Base-by-base conservation (phyloP, 2,329 filamentous ascomycete genomes). In the Apiospora rasikravindrae region DNA sequence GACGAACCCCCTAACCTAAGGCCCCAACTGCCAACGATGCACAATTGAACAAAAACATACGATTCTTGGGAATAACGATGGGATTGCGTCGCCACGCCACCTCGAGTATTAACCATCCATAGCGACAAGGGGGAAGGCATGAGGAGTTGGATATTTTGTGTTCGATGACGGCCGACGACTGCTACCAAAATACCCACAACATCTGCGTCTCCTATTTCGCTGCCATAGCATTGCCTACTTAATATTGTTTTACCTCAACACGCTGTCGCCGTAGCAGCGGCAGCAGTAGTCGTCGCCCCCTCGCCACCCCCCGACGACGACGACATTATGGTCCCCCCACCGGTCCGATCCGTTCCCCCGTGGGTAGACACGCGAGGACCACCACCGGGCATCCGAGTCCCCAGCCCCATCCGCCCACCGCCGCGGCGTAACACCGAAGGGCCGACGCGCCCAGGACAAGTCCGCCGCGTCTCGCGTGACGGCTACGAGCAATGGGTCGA, bases 401-500 rank as follows among this genome's bases (percentile, higher is more conserved):
- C 67, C 26, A 69, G 67, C 14, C 68, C 68, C 19, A 26, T 19
- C 45, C 68, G 45, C 13, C 47, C 68, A 3, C 47, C 68, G 22
- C 68, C 68, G 33, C 33, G 33, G 47, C 45, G 47, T 33, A 42
- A 51, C 26, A 51, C 67, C 26, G 33, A 45, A 16, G 67, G 26
- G 26, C 67, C 67, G 44, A 33, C 67, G 47, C 45, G 49, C 33
- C 68, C 68, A 22, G 68, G 53, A 16, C 70, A 81, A 40, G 79
- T 77, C 70, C 76, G 79, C n/a, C 77, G 79, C 44, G 77, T 81
- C 26, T 81, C 80, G 5, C 77, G 77, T 69, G 80, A 81, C 72
- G 80, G 79, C 26, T 81, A 77, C 57, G 77, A 80, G n/a, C 75
- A 80, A 22, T 81, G 79, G 79, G 79, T 81, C 19, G 79, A 81